phyloP scores from a whole-genome alignment of 2,329 filamentous ascomycete genomes.

The Colletotrichum sp. region DNA sequence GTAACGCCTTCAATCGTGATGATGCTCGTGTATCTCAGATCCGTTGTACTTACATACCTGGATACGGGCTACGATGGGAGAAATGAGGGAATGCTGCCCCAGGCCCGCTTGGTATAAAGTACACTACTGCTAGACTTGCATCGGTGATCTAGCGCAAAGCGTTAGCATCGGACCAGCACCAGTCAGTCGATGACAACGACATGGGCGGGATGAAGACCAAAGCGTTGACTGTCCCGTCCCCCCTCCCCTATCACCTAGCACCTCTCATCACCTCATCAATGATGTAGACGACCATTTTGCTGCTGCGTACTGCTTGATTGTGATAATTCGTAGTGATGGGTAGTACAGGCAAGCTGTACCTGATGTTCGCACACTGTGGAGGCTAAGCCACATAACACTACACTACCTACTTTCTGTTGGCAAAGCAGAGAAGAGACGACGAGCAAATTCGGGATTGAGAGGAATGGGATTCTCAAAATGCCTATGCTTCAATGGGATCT shows the following conservation, averaged over 20 bases:
- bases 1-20: not conserved
- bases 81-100: not conserved
- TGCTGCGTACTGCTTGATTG: not conserved
- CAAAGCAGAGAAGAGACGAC: not conserved
- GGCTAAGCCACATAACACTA: not conserved
- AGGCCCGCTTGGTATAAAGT: not conserved
- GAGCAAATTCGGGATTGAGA: not conserved
- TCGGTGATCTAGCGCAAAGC: not conserved
- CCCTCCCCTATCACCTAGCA: not conserved
- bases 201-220: not conserved
- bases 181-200: not conserved
- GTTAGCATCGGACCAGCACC: not conserved
- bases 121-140: not conserved
- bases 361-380: not conserved
- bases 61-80: not conserved
- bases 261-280: not conserved
- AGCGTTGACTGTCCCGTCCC: not conserved
- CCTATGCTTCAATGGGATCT: not conserved
- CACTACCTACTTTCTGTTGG: not conserved
- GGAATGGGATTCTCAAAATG: conserved; percentile 9
- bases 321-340: not conserved
- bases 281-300: not conserved
- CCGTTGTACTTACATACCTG: not conserved
- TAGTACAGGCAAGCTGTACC: not conserved
- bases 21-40: not conserved